Evolutionary conservation across 352 stramenopile genomes (phyloP), one percentile per base, ranked within the genome.

Genomic region (Phytophthora idaei): DNA sequence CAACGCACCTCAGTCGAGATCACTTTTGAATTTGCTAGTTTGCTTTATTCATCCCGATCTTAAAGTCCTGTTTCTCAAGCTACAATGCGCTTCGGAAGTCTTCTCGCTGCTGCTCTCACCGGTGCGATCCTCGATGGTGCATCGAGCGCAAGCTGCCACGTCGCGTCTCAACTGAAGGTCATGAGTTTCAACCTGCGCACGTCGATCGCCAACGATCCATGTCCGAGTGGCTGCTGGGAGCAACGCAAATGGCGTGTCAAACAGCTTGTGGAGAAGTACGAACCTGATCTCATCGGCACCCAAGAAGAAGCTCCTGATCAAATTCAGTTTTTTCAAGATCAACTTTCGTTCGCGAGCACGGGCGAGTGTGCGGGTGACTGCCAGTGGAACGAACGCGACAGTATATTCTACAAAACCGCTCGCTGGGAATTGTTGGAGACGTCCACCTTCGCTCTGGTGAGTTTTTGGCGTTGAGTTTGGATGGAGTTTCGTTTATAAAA

Each of bases 131-230:
- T 62, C 11, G 41, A 39, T 32, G 10, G 3, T 29, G 58, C 34
- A 25, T 52, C 17, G 15, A 46, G 52, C 12, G 51, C 28, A 45
- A 69, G 53, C 12, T 69, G 51, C 48, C 31, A 4, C 14, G 34
- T 36, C 32, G 45, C 55, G 15, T 44, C 46, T 42, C 46, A 46
- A 36, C 52, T 89, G 50, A 85, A 85, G 37, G 74, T 90, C 29
- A 90, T 90, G 81, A 90, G 76, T 56, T 89, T 92, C 58, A 92
- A 92, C 42, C 41, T 92, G 32, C 81, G 84, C 46, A 92, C 84
- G 39, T 82, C 81, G 14, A 61, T 85, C 10, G 84, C 84, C 12
- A 82, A 79, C 10, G 81, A 92, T 25, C 75, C 82, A 8, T 93
- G 82, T 56, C 79, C 81, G 0, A 66, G 56, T 28, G 85, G 85